Base-by-base conservation (phyloP, 2,329 filamentous ascomycete species). In the Pezicula neosporulosa region DNA sequence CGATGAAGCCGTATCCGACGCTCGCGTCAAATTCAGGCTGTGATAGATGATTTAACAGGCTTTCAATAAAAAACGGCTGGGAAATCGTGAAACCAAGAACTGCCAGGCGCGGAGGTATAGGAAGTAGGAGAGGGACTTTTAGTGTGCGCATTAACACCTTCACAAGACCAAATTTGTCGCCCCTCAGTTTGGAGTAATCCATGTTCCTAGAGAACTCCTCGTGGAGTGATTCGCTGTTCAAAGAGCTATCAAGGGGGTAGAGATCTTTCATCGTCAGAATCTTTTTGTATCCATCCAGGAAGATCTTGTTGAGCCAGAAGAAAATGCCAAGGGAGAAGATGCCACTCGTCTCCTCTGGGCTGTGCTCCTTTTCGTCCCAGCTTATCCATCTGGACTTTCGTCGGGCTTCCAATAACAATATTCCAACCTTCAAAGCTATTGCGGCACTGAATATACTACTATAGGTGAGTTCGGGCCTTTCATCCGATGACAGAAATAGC, bases 261-360 rank as follows among this genome's bases (percentile, higher is more conserved):
- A 68, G 58, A 44, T 59, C 54, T 1, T 64, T 57, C 10, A 64
- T 52, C 2, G 49, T 52, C 8, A 68, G 49, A 18, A 64, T 51
- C 9, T 55, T 62, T 8, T 50, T 50, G 44, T 59, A 65, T 4
- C 66, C 66, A 10, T 44, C 16, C 9, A 58, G 28, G 50, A 69
- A 67, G 9, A 68, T 42, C 15, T 51, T 52, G 38, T 66, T 67
- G 6, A 68, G 51, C 66, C 66, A 69, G 51, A 54, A 63, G 54
- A 64, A 64, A 18, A 67, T 55, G 10, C 60, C 57, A 19, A 63
- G 59, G 18, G 54, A 59, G 42, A 67, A 62, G 6, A 68, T 58
- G 13, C 64, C 59, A 37, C 59, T 61, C 6, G 60, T 63, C 38
- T 66, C 62, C 47, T 68, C 66, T 24, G 6, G 66, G 61, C 61